Evolutionary conservation across 2,329 filamentous ascomycete genomes (phyloP), one percentile per base, ranked within the genome.

Genomic region (Botrytis byssoidea): DNA sequence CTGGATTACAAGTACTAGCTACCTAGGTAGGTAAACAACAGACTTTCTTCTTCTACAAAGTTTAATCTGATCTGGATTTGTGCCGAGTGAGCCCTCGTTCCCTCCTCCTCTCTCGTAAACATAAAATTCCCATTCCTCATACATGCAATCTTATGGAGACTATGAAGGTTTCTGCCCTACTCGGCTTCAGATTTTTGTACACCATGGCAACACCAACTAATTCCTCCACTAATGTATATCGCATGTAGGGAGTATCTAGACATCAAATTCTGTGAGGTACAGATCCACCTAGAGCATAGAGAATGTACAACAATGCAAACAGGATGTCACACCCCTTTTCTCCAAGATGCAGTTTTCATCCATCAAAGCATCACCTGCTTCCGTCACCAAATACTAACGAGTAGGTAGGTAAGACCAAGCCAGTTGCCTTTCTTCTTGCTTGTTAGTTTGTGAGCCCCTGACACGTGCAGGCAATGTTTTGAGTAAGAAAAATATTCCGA

Each of bases 141-240:
- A 44, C 18, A n/a, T 51, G 65, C 65, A 67, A n/a, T 55, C 65
- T 67, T 55, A 67, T 67, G 65, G 65, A 67, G 65, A 67, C 65
- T 29, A 55, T 51, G 32, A 22, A 55, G 65, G 65, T 67, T 20
- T 67, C 65, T 67, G 65, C 65, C 65, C 65, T 67, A 67, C 65
- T 67, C 65, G 65, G 65, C 65, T 67, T 67, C 46, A 55, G 10
- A 3, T 37, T 67, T 55, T 67, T 67, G 64, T 67, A 67, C 65
- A 67, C 65, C 64, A 67, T 67, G 64, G 64, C 64, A 67, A 40
- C 64, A 51, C 29, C 44, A 67, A n/a, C 44, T n/a, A 51, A 66
- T 35, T 37, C 63, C 29, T 66, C 63, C 63, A 66, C 42, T 66
- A 46, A 44, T 48, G 63, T 35, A 25, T 48, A 44, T 46, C 20